phyloP scores from a whole-genome alignment of 2,329 filamentous ascomycete genomes.

The Coleophoma crateriformis region DNA sequence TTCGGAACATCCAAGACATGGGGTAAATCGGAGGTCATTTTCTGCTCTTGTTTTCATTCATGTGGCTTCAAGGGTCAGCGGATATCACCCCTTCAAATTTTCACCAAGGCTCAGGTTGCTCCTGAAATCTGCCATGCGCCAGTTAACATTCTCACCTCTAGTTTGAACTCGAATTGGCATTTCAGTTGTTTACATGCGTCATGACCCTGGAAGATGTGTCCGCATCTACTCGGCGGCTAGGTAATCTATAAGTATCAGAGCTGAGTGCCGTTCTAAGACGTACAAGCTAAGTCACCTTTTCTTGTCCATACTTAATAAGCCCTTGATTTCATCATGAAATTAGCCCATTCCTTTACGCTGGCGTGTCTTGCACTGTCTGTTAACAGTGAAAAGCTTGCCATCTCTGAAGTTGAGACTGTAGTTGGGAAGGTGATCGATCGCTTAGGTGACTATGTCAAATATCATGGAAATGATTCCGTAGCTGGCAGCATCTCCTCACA shows the following conservation, averaged over 20 bases:
- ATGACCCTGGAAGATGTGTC: background rate
- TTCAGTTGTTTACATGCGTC: background rate
- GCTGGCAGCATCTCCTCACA: background rate
- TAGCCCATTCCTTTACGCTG: background rate
- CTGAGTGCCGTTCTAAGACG: background rate
- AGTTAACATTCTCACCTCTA: background rate
- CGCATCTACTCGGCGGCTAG: background rate
- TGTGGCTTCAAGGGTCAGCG: background rate
- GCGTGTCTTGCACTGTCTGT: background rate
- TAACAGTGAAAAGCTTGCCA: background rate
- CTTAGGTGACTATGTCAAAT: background rate
- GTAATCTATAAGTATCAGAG: background rate
- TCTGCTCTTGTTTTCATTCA: background rate
- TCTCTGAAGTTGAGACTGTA: slow-evolving; percentile 1
- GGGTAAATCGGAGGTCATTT: background rate
- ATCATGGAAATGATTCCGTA: background rate
- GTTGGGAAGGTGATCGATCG: background rate
- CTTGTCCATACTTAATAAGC: background rate
- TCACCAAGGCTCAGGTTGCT: background rate
- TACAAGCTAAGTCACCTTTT: background rate
- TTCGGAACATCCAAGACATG: background rate
- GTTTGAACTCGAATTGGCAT: background rate
- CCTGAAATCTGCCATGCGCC: background rate
- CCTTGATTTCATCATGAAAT: background rate
- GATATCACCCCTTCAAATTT: background rate